Base-by-base conservation (phyloP, 768 basidiomycete species). In the Boletellus sp. region DNA sequence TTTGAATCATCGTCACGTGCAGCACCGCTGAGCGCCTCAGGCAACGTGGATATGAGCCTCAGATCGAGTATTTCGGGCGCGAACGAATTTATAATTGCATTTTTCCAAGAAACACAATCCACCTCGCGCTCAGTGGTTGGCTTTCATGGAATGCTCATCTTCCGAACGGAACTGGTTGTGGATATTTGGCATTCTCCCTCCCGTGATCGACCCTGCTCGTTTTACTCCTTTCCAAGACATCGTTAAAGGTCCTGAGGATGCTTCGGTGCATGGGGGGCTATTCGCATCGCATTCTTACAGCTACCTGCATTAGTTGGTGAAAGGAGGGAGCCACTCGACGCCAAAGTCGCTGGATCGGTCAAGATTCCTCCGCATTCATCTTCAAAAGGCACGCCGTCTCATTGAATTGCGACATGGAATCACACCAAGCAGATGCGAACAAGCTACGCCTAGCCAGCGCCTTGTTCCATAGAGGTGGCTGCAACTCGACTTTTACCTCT, bases 11-110 rank as follows among this genome's bases (percentile, higher is more conserved):
- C 10, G 7, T 17, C 24, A 12, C 39, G 17, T 33, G 6, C 38
- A 59, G 58, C 6, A 59, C 58, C n/a, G 37, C 58, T 9, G 10
- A 33, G 7, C 53, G 40, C 28, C 53, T 59, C 15, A 3, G 15
- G 1, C 31, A 50, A 9, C 48, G 35, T 6, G 56, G 56, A 3
- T 58, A 54, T 38, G 12, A 6, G 1, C 31, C 22, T 1, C 53
- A 58, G 40, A 42, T 58, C 5, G 2, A 3, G 3, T 31, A 42
- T 17, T 44, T 47, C 17, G 45, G 35, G 3, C 7, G 19, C 11
- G 1, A n/a, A 6, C 2, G 0, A 19, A 0, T 0, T 7, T 22
- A 34, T 12, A 11, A 13, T 1, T 34, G 39, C 20, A 20, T 10
- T 10, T 39, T 23, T 56, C 56, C 24, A 44, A n/a, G 33, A 36